These are phyloP conservation scores for Lodderomyces orthopsilosis DNA, from an alignment of 1,139 yeast species.

Conservation along the genomic window DNA sequence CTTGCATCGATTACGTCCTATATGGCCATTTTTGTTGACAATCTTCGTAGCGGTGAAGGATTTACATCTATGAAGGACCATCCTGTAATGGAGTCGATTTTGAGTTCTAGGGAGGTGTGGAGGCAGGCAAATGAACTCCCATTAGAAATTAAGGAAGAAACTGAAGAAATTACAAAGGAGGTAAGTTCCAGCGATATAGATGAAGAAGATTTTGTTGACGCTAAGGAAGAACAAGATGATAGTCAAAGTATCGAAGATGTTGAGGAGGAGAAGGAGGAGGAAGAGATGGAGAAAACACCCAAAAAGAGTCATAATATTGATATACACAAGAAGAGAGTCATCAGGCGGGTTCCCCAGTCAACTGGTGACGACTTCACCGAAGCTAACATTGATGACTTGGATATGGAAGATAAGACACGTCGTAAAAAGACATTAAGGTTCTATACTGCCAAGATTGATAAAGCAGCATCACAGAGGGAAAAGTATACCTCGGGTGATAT, in stretches of 20 bases:
- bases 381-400: slow-evolving; percentile 67
- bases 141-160: slow-evolving; percentile 11
- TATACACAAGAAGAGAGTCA: slow-evolving; percentile 45
- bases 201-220: slow-evolving; percentile 29
- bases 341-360: slow-evolving; percentile 30
- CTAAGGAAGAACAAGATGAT: slow-evolving; percentile 20
- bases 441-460: slow-evolving; percentile 95
- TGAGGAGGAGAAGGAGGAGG: slow-evolving; percentile 19
- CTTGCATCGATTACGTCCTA: slow-evolving; percentile 72
- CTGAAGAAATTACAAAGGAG: slow-evolving; percentile 17
- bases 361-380: slow-evolving; percentile 57
- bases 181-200: slow-evolving; percentile 23
- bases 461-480: slow-evolving; percentile 56
- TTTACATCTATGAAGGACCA: slow-evolving; percentile 74
- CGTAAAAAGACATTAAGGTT: slow-evolving; percentile 86
- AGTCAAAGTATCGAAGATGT: slow-evolving; percentile 14
- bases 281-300: slow-evolving; percentile 4
- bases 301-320: slow-evolving; percentile 40
- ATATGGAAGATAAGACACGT: slow-evolving; percentile 78
- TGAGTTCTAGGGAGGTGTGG: slow-evolving; percentile 87
- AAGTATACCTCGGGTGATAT: slow-evolving; percentile 75
- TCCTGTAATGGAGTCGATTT: slow-evolving; percentile 82
- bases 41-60: slow-evolving; percentile 51
- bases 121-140: slow-evolving; percentile 64
- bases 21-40: slow-evolving; percentile 65